These are phyloP conservation scores for Plasmodium coatneyi DNA, from an alignment of 169 alveolate genomes.

Conservation along the genomic window DNA sequence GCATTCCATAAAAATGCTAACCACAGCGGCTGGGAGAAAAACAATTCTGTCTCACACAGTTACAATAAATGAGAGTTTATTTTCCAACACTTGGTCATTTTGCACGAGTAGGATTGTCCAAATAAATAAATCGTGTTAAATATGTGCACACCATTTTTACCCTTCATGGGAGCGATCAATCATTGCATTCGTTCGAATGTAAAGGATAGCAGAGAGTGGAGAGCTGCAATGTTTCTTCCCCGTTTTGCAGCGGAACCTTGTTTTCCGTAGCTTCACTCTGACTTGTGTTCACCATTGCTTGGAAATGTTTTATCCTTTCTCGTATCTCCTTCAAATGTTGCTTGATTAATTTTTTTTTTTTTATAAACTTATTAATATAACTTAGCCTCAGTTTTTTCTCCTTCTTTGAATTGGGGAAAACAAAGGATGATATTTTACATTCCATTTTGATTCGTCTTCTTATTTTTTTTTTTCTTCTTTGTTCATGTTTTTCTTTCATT, in stretches of 20 bases:
- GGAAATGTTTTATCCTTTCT: slow-evolving; percentile 9
- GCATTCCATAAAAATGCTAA: not conserved
- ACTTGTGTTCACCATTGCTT: not conserved
- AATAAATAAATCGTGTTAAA: not conserved
- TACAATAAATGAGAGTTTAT: not conserved
- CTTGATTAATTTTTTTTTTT: slow-evolving; percentile 39
- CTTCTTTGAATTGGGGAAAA: slow-evolving; percentile 64
- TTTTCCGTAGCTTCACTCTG: not conserved
- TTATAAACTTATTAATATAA: slow-evolving; percentile 42
- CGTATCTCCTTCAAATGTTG: slow-evolving; percentile 40
- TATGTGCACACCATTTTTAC: not conserved
- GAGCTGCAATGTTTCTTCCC: not conserved
- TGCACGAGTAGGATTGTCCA: not conserved
- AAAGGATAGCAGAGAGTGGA: not conserved
- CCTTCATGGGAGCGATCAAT: not conserved
- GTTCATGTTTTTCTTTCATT: slow-evolving; percentile 21
- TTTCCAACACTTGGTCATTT: not conserved
- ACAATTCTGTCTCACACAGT: not conserved
- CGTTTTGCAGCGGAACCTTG: not conserved
- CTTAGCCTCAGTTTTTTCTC: slow-evolving; percentile 64
- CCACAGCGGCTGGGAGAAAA: not conserved
- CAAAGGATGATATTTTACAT: slow-evolving; percentile 50
- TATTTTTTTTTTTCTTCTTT: slow-evolving; percentile 51
- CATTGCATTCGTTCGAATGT: not conserved
- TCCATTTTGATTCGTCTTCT: slow-evolving; percentile 73